Percentiles rank a stretch among this genome's conserved stretches.
phyloP scores from a whole-genome alignment of 2,329 filamentous ascomycete genomes.

The Cytospora paraplurivora region DNA sequence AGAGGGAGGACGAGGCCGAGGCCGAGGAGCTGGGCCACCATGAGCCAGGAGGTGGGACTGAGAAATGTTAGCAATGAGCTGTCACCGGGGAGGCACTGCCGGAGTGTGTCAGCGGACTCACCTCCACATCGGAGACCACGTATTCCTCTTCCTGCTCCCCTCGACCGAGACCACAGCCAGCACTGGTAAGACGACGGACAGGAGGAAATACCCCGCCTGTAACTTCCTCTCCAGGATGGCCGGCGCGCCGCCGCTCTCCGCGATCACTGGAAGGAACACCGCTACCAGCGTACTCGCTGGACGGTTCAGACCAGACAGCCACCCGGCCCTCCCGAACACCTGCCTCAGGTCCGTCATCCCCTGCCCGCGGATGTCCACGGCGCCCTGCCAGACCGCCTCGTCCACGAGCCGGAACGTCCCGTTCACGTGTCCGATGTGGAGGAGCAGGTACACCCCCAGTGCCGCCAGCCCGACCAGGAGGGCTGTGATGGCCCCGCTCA shows the following conservation, averaged over 20 bases:
- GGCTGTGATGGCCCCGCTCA: not conserved
- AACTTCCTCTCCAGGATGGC: conserved; percentile 12
- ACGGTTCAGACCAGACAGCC: not conserved
- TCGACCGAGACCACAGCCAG: conserved; percentile 10
- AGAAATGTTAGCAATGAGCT: not conserved
- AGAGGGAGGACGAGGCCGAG: conserved; percentile 18
- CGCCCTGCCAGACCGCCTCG: conserved; percentile 18
- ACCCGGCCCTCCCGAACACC: not conserved
- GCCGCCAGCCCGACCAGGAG: not conserved
- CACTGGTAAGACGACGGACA: conserved; percentile 1
- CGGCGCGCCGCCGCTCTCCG: not conserved
- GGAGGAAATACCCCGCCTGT: conserved; percentile 13
- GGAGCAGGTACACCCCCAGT: conserved; percentile 1
- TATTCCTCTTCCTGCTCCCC: conserved; percentile 16
- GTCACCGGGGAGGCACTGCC: not conserved
- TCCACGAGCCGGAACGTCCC: conserved; percentile 17
- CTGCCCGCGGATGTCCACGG: conserved; percentile 1
- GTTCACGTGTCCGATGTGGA: not conserved
- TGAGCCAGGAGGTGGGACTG: conserved; percentile 15
- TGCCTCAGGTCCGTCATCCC: conserved; percentile 1
- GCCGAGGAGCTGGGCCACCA: conserved; percentile 13
- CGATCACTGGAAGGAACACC: conserved; percentile 7
- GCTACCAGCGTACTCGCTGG: conserved; percentile 7
- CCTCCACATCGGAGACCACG: conserved; percentile 17
- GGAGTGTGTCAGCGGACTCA: not conserved